Base-by-base conservation (phyloP, 31 red algal genomes). In the Asparagopsis taxiformis region DNA sequence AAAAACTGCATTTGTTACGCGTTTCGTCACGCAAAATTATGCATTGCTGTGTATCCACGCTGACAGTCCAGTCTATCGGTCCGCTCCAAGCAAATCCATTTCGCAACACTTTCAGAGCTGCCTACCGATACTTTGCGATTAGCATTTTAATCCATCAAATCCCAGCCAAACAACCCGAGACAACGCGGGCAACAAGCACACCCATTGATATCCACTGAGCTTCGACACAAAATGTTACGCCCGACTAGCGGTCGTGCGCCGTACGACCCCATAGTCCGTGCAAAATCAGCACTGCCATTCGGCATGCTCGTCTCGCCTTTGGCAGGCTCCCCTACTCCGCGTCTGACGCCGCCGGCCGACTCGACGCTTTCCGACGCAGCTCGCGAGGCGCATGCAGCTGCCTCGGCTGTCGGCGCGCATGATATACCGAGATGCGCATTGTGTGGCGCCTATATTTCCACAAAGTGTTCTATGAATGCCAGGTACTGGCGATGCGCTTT, bases 401-500 rank as follows among this genome's bases (percentile, higher is more conserved):
- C 48, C 39, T 26, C 31, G 37, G 68, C 51, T 52, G 55, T 43
- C 33, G 57, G 3, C 28, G 55, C 51, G 36, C 58, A 33, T 59
- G 55, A 64, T 61, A 31, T 75, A 3, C 80, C 80, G 15, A 35
- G 80, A 49, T 85, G 80, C 61, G n/a, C 52, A 8, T 22, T 28
- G 8, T 85, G 80, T 62, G 41, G 68, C 20, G 80, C 48, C 1
- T 85, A 85, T 58, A 66, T 85, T 31, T 72, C 70, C 8, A 26
- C 69, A 24, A 44, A 53, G 2, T 74, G 68, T 25, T 65, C 29
- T 15, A 68, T 85, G 70, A 74, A 68, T 35, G 59, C 80, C 16
- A 59, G 80, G 1, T 68, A 68, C 51, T 85, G 80, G 80, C 43
- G 59, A 0, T 85, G 80, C 53, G 50, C 80, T 1, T 13, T 85